Evolutionary conservation across 2,329 filamentous ascomycete genomes (phyloP), one percentile per base, ranked within the genome.

Genomic region (Aurifilum marmelostoma): DNA sequence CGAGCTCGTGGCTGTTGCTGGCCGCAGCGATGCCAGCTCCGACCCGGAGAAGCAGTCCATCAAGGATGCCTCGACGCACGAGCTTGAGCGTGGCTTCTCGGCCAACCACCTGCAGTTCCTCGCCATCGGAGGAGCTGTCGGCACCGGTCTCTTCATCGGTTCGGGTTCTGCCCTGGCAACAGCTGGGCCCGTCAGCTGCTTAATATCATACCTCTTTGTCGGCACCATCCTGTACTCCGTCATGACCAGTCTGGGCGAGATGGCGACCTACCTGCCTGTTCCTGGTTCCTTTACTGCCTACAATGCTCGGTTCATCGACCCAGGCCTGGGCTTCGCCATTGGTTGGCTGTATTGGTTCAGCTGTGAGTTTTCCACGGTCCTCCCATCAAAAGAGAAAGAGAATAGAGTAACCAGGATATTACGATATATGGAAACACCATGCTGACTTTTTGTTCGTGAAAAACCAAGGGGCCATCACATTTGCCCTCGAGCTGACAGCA

Each of bases 331-430:
- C 9, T 94, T 94, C 74, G 85, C 91, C 27, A 91, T 94, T 85
- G 92, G 92, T 27, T 94, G 91, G 91, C 89, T 92, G 70, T 94
- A 94, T 79, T 94, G 90, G 89, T 93, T 93, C 76, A 89, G 86
- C 50, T 94, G 90, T 76, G 63, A 68, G 75, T 75, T 24, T 43
- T 6, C 21, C n/a, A 1, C 11, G 5, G 11, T 24, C 1, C 16
- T 24, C 34, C 2, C 50, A n/a, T n/a, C n/a, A n/a, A n/a, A n/a
- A n/a, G n/a, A n/a, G n/a, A n/a, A n/a, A n/a, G n/a, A n/a, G n/a
- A n/a, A n/a, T 2, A 52, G 8, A 52, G 9, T 21, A 9, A 24
- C 47, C 3, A 54, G 24, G 16, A 4, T 14, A 21, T 29, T 24
- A 37, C 24, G 24, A 24, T 7, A 34, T 7, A 34, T 27, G 9